Base-by-base conservation (phyloP, 495 filamentous ascomycete genomes). In the Acidomyces sp. region DNA sequence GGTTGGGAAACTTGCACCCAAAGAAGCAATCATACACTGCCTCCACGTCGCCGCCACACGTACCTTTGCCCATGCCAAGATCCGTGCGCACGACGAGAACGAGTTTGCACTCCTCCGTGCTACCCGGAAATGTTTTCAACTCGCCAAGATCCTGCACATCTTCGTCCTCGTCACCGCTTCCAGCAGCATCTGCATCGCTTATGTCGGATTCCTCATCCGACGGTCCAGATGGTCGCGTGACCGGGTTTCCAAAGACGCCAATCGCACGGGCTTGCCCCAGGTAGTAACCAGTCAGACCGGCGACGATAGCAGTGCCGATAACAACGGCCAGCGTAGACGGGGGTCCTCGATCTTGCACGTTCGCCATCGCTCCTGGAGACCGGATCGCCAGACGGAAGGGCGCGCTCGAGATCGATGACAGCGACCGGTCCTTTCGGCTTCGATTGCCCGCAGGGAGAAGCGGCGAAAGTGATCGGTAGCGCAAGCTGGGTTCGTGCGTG, bases 11-110 rank as follows among this genome's bases (percentile, higher is more conserved):
- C 13, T 9, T 36, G 24, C 2, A 16, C 41, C 41, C 1, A 13
- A 43, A 26, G 2, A 4, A 43, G 41, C 2, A 36, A 43, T 25
- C 31, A 33, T 18, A 43, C 41, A 37, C 31, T 16, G 41, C 41
- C 25, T 6, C 31, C 30, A 25, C 15, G 7, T 9, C 32, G 18
- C 16, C 4, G 15, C 25, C 34, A 39, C 65, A 33, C n/a, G n/a
- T 65, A 88, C 86, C 86, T 69, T 92, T 94, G 6, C 79, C 84
- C 92, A 97, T 97, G 32, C 87, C 86, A 52, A 97, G 58, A 62
- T 97, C 90, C 18, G 82, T 93, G 49, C 90, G 63, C 24, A 95
- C 87, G 11, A 94, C 84, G 16, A 97, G 65, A 15, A 95, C 86
- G 34, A 97, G 63, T 58, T 97, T 97, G 63, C 87, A 93, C 51